Base-by-base conservation (phyloP, 441 rosid genomes). In the Syzygium syzygioides region DNA sequence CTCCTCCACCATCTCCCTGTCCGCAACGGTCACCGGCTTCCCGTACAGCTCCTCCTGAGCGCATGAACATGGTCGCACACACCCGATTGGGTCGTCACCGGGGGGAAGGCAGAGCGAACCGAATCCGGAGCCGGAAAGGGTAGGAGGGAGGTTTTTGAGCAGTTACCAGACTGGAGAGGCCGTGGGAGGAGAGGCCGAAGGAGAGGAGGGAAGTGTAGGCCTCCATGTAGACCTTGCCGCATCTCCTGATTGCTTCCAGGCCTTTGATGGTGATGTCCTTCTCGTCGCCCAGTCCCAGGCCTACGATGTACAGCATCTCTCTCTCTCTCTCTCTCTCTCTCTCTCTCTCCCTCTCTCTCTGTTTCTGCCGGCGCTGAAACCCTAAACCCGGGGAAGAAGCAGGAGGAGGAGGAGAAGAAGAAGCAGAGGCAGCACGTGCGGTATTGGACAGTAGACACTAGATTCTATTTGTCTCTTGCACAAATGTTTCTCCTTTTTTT, bases 191-290 rank as follows among this genome's bases (percentile, higher is more conserved):
- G 91, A 97, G 93, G 88, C 99, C 99, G 32, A 97, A 97, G 76
- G 97, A 97, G 90, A 97, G 95, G 87, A 97, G 97, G 87, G 99
- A 96, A 87, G 99, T 97, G 91, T 97, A 97, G 86, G 98, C 98
- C 94, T 97, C 99, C 91, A 96, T 94, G 93, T 94, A 96, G 57
- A 96, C 94, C 88, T 95, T 95, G 89, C 95, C 96, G 84, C 96
- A 97, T 89, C 91, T 96, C 83, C 93, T 93, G 56, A 96, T 95
- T 2, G 98, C 98, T 34, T 97, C 99, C 30, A 96, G 90, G 53
- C 99, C 99, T 93, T 93, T 94, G 66, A 97, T 83, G 14, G 99
- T 96, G 55, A 97, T 94, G 89, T 97, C 99, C 45, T 90, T 96
- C 91, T 97, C 99, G 86, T 96, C 94, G 7, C 99, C 99, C 90